Conservation (phyloP, 345 rosid genomes). For the Moricandia arvensis region DNA sequence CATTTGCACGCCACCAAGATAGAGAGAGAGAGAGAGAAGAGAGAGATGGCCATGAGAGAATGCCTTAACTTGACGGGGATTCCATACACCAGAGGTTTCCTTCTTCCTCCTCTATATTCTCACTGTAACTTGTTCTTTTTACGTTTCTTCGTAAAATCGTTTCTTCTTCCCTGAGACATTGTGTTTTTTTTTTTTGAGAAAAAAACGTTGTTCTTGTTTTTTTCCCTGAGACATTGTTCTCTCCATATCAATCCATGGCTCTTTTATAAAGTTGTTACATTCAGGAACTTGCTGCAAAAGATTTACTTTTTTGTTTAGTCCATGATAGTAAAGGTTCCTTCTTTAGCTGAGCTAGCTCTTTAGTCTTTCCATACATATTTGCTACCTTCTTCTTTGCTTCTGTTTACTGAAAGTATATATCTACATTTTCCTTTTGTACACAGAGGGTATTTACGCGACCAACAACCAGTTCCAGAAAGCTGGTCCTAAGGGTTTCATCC, state of each 20-base stretch:
- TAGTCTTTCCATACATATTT: background rate
- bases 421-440: background rate
- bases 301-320: background rate
- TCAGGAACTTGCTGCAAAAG: background rate
- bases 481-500: conserved; percentile 13
- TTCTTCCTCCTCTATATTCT: background rate
- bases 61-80: background rate
- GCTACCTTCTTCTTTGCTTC: background rate
- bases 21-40: background rate
- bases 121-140: background rate
- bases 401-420: background rate
- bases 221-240: background rate
- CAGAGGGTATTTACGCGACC: background rate
- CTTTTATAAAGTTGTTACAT: background rate
- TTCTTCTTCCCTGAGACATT: background rate
- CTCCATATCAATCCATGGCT: background rate
- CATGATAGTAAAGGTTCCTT: background rate
- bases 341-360: background rate
- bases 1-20: background rate
- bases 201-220: background rate
- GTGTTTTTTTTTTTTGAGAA: too few relatives aligned
- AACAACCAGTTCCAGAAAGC: background rate
- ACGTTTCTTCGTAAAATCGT: background rate
- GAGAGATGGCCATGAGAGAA: background rate
- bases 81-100: background rate